Conservation (phyloP, 2,329 filamentous ascomycete species). For the Neobulgaria alba region DNA sequence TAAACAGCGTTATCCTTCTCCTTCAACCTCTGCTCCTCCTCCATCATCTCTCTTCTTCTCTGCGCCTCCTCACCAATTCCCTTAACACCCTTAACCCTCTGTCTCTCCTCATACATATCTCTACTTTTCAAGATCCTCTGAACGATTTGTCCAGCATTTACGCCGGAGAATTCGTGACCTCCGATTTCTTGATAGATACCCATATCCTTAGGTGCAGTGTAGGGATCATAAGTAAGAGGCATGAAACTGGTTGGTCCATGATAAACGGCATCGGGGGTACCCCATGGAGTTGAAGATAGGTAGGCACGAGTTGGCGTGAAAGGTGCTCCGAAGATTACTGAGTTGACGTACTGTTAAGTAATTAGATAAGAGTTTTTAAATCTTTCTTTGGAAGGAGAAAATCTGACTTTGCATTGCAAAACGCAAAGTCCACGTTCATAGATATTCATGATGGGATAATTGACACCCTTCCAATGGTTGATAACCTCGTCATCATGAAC, state of each 20-base stretch:
- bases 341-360: conserved; percentile 70
- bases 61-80: conserved; percentile 63
- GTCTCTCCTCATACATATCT: conserved; percentile 82
- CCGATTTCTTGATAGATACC: conserved; percentile 77
- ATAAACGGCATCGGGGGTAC: conserved; percentile 73
- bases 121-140: conserved; percentile 80
- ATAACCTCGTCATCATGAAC: conserved; percentile 93
- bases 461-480: conserved; percentile 93
- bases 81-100: conserved; percentile 85
- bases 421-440: conserved; percentile 94
- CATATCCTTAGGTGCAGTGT: conserved; percentile 70
- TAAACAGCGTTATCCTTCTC: conserved; percentile 9
- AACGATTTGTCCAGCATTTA: conserved; percentile 91
- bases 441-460: conserved; percentile 99
- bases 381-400: background rate
- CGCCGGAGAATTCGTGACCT: conserved; percentile 69
- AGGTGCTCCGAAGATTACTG: conserved; percentile 82
- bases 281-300: conserved; percentile 64
- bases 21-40: conserved; percentile 32
- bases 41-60: conserved; percentile 51
- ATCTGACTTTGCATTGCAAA: conserved; percentile 78
- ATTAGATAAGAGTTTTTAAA: background rate
- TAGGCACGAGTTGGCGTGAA: conserved; percentile 78
- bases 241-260: conserved; percentile 87
- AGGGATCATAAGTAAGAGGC: conserved; percentile 64